Conservation (phyloP, 2,329 filamentous ascomycete species). For the Didymellaceae sp. region DNA sequence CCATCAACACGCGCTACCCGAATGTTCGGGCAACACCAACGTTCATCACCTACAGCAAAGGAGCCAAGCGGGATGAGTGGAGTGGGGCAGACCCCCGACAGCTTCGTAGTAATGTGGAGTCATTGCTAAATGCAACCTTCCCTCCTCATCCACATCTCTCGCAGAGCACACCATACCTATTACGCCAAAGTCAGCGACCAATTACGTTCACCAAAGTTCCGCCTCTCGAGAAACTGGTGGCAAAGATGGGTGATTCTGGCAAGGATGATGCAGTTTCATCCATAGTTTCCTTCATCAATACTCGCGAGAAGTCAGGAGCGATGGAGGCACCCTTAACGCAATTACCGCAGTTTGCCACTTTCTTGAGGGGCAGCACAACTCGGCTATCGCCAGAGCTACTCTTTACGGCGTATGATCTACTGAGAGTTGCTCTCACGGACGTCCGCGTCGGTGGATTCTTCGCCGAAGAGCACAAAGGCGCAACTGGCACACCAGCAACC, state of each 20-base stretch:
- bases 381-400: conserved; percentile 68
- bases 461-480: conserved; percentile 69
- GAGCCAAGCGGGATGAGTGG: conserved; percentile 80
- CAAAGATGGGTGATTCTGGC: conserved; percentile 74
- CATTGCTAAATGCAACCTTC: conserved; percentile 76
- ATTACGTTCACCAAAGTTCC: conserved; percentile 80
- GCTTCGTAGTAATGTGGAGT: conserved; percentile 73
- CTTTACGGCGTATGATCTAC: conserved; percentile 85
- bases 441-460: conserved; percentile 81
- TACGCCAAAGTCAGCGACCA: conserved; percentile 68
- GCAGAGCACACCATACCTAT: conserved; percentile 73
- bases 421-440: conserved; percentile 79
- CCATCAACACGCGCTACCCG: conserved; percentile 66
- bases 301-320: conserved; percentile 63
- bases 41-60: conserved; percentile 82
- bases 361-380: conserved; percentile 63
- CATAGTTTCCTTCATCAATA: conserved; percentile 74
- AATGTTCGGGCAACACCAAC: conserved; percentile 80
- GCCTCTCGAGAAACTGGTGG: conserved; percentile 79
- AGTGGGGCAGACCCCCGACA: conserved; percentile 73
- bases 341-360: conserved; percentile 67
- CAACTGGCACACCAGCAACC: conserved; percentile 57
- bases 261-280: conserved; percentile 66
- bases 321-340: conserved; percentile 74
- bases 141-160: conserved; percentile 77